A percentile compares a stretch with the other conserved stretches of the same genome.
Evolutionary conservation across 371 early-diverging fungal species (phyloP).

Genomic region (Mucor lusitanicus): DNA sequence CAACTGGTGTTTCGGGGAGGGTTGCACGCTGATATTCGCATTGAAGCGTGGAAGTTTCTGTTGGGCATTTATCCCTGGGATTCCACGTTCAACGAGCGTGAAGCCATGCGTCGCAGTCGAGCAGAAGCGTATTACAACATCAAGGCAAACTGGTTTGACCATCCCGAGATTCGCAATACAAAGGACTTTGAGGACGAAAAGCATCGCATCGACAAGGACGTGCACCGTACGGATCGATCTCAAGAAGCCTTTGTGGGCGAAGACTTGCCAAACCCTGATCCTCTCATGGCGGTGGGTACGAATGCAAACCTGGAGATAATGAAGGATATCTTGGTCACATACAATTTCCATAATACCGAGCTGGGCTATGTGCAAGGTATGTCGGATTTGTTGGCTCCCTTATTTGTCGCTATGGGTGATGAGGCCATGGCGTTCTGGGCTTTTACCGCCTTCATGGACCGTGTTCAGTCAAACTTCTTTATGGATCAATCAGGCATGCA

Average conservation of each 20-base stretch:
- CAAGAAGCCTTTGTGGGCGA: slow-evolving; percentile 77
- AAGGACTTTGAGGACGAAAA: slow-evolving; percentile 78
- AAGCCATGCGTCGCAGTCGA: slow-evolving; percentile 58
- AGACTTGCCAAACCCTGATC: slow-evolving; percentile 62
- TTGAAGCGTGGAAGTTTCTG: slow-evolving; percentile 90
- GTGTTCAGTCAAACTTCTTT: slow-evolving; percentile 79
- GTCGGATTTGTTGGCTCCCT: slow-evolving; percentile 90
- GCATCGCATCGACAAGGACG: slow-evolving; percentile 91
- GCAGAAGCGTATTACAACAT: slow-evolving; percentile 76
- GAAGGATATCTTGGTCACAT: slow-evolving; percentile 89
- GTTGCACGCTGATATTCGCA: slow-evolving; percentile 78
- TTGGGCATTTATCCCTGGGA: slow-evolving; percentile 86
- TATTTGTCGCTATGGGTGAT: slow-evolving; percentile 84
- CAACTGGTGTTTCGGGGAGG: slow-evolving; percentile 79
- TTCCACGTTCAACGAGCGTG: slow-evolving; percentile 75
- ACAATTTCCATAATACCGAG: slow-evolving; percentile 77
- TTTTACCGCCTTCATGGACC: slow-evolving; percentile 88
- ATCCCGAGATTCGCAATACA: slow-evolving; percentile 57
- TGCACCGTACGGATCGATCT: slow-evolving; percentile 88
- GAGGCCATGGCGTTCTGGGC: slow-evolving; percentile 94
- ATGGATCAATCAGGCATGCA: slow-evolving; percentile 92
- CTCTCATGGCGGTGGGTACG: slow-evolving; percentile 58
- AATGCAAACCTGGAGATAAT: slow-evolving; percentile 79
- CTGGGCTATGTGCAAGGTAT: slow-evolving; percentile 93
- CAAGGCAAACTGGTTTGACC: slow-evolving; percentile 80